These are phyloP conservation scores for Mrakia frigida DNA, from an alignment of 768 basidiomycete genomes.

Conservation along the genomic window DNA sequence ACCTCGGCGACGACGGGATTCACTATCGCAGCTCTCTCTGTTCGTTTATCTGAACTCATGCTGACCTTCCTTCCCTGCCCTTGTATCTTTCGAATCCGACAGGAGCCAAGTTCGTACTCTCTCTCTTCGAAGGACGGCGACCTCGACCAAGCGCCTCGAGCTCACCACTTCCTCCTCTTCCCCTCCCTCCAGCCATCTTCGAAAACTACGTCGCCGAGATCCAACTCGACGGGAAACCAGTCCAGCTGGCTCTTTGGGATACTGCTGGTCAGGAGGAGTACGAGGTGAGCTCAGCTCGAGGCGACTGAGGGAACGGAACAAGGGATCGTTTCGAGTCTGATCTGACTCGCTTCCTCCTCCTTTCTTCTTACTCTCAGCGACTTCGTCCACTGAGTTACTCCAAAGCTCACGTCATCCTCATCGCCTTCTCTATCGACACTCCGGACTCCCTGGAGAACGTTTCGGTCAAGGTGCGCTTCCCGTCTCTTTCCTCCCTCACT, in stretches of 20 bases:
- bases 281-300: constrained; percentile 23
- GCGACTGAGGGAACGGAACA: too few species aligned
- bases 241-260: constrained; percentile 97
- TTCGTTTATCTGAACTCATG: background rate
- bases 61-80: constrained; percentile 31
- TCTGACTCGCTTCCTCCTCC: background rate
- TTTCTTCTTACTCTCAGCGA: constrained; percentile 52
- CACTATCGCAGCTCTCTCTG: too few species aligned
- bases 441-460: constrained; percentile 97
- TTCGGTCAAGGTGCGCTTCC: constrained; percentile 66
- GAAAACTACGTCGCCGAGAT: constrained; percentile 99
- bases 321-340: background rate
- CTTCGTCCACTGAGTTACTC: constrained; percentile 95
- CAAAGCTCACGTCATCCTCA: constrained; percentile 96
- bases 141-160: constrained; percentile 9
- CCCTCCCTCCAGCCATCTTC: constrained; percentile 65
- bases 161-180: constrained; percentile 13
- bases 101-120: constrained; percentile 45
- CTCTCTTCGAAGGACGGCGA: background rate
- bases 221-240: constrained; percentile 91
- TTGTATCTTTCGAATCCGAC: constrained; percentile 28
- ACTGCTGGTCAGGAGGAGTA: constrained; percentile 55
- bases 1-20: too few species aligned
- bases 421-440: constrained; percentile 92
- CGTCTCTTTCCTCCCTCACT: background rate